These are phyloP conservation scores for Syzygium aqueum DNA, from an alignment of 345 rosid genomes.

Conservation along the genomic window DNA sequence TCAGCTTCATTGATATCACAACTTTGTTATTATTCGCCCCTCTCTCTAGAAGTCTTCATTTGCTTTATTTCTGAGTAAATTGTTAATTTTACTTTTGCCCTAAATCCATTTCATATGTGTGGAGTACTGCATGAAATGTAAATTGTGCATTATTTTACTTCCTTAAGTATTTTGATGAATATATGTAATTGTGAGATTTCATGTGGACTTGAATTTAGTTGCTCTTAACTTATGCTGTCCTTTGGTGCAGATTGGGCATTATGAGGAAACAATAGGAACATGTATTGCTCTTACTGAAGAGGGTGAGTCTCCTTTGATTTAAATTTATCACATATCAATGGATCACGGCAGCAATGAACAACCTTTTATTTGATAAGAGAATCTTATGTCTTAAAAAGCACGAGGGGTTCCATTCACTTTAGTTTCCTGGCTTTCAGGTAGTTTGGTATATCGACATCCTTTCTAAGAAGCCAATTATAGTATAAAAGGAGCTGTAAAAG, in stretches of 20 bases:
- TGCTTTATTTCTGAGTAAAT: not conserved
- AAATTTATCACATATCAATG: not conserved
- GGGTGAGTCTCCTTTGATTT: conserved; percentile 12
- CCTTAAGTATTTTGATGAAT: not conserved
- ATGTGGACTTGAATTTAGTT: not conserved
- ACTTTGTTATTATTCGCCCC: not conserved
- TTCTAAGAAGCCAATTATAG: not conserved
- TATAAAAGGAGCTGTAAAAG: not conserved
- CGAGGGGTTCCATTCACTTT: not conserved
- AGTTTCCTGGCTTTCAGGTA: not conserved
- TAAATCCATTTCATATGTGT: not conserved
- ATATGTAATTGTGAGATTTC: not conserved
- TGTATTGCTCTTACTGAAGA: conserved; percentile 39
- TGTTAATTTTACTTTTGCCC: not conserved
- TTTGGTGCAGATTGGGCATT: conserved; percentile 40
- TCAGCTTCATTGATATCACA: not conserved
- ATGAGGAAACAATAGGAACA: conserved; percentile 56
- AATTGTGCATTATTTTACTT: not conserved
- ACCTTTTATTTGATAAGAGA: not conserved
- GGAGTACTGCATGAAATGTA: not conserved
- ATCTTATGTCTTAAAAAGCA: not conserved
- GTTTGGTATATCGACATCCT: not conserved
- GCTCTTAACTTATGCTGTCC: not conserved
- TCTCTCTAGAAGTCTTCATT: not conserved
- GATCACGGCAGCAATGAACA: not conserved